Base-by-base conservation (phyloP, 345 rosid genomes). In the Populus euphratica region DNA sequence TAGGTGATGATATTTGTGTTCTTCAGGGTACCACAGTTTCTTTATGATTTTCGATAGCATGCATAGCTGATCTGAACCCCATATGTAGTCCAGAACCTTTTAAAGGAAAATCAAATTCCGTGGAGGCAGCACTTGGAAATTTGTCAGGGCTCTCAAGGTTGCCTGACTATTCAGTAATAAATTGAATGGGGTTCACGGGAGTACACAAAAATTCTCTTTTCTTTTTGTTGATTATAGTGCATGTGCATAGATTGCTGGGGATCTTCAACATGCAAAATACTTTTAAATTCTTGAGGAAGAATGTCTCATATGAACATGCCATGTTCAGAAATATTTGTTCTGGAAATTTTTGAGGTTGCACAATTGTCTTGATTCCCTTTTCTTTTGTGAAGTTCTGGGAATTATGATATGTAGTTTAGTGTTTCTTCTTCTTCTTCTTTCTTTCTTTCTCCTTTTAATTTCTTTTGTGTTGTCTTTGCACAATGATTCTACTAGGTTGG, bases 111-210 rank as follows among this genome's bases (percentile, higher is more conserved):
- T 72, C 83, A 54, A 67, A 31, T 75, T 78, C 70, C 77, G 43
- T 82, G 59, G 68, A 69, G 76, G 76, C 77, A 10, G 73, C 77
- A 39, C 77, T 81, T 76, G 41, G 75, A 66, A 71, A 41, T 82
- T 72, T 69, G 52, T 80, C 83, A 65, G 76, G 81, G 86, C 81
- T 78, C 61, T 63, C 76, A 76, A 73, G 79, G 68, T 79, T 65
- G 78, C 82, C 78, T 77, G 84, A 74, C 81, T 79, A 73, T 76
- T 74, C 80, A 61, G 77, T 80, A 77, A 79, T 64, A 20, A 81
- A 73, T 78, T 80, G 63, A 74, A 73, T 70, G 77, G 80, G 87
- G 68, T 77, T 68, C 73, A 65, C 64, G 68, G 72, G 81, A 81
- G 73, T 76, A 36, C 70, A 47, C 70, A 39, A 25, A 67, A 27